A percentile compares a stretch with the other conserved stretches of the same genome.
Evolutionary conservation across 78 protist species (phyloP).

Genomic region (Speleostelium caveatum): DNA sequence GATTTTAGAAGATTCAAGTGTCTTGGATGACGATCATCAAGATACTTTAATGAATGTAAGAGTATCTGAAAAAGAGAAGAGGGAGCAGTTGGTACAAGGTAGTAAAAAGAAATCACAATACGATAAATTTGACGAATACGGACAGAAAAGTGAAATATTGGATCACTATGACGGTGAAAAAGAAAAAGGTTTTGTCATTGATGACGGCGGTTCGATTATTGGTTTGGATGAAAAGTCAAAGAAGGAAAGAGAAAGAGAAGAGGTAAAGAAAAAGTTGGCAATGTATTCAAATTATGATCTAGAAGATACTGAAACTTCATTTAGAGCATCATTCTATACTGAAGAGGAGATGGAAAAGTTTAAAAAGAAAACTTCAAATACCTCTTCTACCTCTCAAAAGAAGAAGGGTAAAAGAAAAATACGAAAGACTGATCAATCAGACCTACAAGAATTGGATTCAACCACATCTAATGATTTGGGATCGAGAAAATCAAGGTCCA

Average conservation of each 20-base stretch:
- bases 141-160: background rate
- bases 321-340: constrained; percentile 58
- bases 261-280: constrained; percentile 34
- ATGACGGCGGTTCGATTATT: background rate
- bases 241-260: background rate
- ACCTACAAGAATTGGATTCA: constrained; percentile 40
- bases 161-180: constrained; percentile 15
- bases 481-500: constrained; percentile 8
- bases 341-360: constrained; percentile 54
- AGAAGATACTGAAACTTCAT: background rate
- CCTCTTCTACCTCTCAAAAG: background rate
- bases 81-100: constrained; percentile 1
- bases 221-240: background rate
- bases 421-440: background rate
- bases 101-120: constrained; percentile 43
- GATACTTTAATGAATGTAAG: constrained; percentile 12
- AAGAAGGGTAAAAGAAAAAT: constrained; percentile 22
- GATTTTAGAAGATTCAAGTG: constrained; percentile 49
- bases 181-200: background rate
- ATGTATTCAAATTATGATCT: background rate
- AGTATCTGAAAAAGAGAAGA: constrained; percentile 31
- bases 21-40: constrained; percentile 43
- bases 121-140: constrained; percentile 57
- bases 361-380: background rate
- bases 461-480: constrained; percentile 61